phyloP scores from a whole-genome alignment of 768 basidiomycete species.

The Boletus rex-veris region DNA sequence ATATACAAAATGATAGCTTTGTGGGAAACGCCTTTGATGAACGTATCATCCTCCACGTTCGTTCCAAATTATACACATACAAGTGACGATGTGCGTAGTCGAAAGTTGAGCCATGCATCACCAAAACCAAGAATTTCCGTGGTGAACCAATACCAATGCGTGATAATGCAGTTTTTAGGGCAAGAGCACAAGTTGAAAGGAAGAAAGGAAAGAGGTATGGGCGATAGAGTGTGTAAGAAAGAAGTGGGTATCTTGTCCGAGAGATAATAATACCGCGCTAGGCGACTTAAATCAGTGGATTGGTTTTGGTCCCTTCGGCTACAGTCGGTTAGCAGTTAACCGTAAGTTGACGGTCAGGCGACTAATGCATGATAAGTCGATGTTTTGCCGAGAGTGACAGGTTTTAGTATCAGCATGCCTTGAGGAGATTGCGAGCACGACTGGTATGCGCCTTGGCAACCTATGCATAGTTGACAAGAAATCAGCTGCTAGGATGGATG shows the following conservation, averaged over 20 bases:
- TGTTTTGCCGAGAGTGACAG: neutral
- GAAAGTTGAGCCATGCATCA: neutral
- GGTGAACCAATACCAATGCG: conserved; percentile 2
- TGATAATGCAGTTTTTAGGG: neutral
- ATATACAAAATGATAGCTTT: too few relatives aligned
- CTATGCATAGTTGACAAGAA: conserved; percentile 26
- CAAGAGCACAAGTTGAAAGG: neutral
- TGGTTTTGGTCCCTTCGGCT: too few relatives aligned
- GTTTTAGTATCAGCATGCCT: conserved; percentile 44
- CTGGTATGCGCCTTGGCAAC: conserved; percentile 56
- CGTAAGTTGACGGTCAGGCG: too few relatives aligned
- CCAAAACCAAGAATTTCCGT: conserved; percentile 7
- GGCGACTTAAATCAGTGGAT: too few relatives aligned
- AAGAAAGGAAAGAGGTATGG: neutral
- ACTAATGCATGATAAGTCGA: neutral
- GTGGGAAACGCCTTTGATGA: too few relatives aligned
- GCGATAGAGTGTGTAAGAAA: neutral
- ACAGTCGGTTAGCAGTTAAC: too few relatives aligned
- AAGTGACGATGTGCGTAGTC: neutral
- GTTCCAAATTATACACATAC: neutral
- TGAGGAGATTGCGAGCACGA: conserved; percentile 56
- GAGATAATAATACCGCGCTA: conserved; percentile 8
- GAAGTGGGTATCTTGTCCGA: conserved; percentile 16
- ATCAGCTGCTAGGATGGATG: conserved; percentile 12
- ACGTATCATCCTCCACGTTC: neutral